Evolutionary conservation across 2,329 filamentous ascomycete genomes (phyloP).

Genomic region (Podosphaera xanthii): DNA sequence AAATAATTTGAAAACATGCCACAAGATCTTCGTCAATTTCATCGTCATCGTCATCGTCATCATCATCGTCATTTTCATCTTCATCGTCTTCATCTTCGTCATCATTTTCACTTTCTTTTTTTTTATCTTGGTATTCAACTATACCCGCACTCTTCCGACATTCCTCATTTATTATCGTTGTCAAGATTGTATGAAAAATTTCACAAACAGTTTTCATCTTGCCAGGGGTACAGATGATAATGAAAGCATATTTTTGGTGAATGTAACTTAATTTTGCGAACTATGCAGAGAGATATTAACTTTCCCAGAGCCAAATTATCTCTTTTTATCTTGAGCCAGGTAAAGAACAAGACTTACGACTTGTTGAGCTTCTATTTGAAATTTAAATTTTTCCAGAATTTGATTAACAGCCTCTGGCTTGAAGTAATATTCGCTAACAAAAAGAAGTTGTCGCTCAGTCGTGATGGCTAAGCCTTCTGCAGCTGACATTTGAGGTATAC

Average conservation of each 20-base stretch:
- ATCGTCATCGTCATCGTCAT: slow-evolving; percentile 3
- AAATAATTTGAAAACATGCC: neutral
- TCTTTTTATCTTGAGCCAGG: neutral
- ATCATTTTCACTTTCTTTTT: slow-evolving; percentile 2
- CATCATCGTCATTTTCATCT: neutral
- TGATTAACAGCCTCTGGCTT: slow-evolving; percentile 7
- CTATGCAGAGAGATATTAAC: neutral
- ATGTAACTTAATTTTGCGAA: slow-evolving; percentile 2
- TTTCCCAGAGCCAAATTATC: neutral
- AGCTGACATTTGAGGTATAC: neutral
- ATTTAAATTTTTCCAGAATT: slow-evolving; percentile 7
- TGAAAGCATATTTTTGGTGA: slow-evolving; percentile 2
- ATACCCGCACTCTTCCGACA: neutral
- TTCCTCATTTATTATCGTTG: slow-evolving; percentile 7
- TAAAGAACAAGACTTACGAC: neutral
- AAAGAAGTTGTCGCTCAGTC: slow-evolving; percentile 1
- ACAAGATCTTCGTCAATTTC: slow-evolving; percentile 2
- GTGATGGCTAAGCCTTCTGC: neutral
- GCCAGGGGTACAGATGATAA: slow-evolving; percentile 2
- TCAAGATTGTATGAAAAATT: slow-evolving; percentile 5
- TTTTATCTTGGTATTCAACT: slow-evolving; percentile 3
- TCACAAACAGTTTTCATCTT: slow-evolving; percentile 2
- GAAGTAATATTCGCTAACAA: slow-evolving; percentile 10
- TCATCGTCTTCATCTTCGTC: slow-evolving; percentile 1
- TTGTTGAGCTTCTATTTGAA: slow-evolving; percentile 1